These are phyloP conservation scores for Maudiozyma barnettii DNA, from an alignment of 805 yeast genomes.

Conservation along the genomic window DNA sequence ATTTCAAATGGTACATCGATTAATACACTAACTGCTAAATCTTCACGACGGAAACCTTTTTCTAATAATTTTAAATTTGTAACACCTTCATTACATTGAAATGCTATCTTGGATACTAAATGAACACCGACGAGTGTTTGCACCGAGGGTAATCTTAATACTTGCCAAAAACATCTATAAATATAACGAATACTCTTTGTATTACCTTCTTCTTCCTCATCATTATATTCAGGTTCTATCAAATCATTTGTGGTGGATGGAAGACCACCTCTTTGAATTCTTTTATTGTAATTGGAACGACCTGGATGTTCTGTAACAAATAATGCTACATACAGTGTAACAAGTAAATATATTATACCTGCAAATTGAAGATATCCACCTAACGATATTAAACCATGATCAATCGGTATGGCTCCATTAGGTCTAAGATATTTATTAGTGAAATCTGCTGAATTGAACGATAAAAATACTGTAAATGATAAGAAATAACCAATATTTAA, in stretches of 20 bases:
- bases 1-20: constrained; percentile 96
- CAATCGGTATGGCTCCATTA: constrained; percentile 38
- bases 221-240: constrained; percentile 10
- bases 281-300: constrained; percentile 28
- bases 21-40: constrained; percentile 81
- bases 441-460: constrained; percentile 85
- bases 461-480: constrained; percentile 83
- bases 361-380: constrained; percentile 70
- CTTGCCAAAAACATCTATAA: constrained; percentile 56
- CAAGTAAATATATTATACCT: constrained; percentile 61
- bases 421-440: constrained; percentile 74
- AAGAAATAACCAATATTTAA: constrained; percentile 86
- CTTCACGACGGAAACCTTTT: constrained; percentile 88
- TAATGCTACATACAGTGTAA: constrained; percentile 51
- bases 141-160: constrained; percentile 60
- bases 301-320: constrained; percentile 64
- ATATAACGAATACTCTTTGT: constrained; percentile 39
- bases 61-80: constrained; percentile 86
- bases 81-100: constrained; percentile 93
- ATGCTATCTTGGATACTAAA: constrained; percentile 77
- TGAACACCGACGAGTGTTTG: constrained; percentile 67
- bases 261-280: constrained; percentile 4
- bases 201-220: constrained; percentile 25
- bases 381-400: constrained; percentile 55
- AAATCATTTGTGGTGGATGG: constrained; percentile 6